Evolutionary conservation across 108 stramenopile genomes (phyloP), one percentile per base, ranked within the genome.

Genomic region (Nitzschia sp.): DNA sequence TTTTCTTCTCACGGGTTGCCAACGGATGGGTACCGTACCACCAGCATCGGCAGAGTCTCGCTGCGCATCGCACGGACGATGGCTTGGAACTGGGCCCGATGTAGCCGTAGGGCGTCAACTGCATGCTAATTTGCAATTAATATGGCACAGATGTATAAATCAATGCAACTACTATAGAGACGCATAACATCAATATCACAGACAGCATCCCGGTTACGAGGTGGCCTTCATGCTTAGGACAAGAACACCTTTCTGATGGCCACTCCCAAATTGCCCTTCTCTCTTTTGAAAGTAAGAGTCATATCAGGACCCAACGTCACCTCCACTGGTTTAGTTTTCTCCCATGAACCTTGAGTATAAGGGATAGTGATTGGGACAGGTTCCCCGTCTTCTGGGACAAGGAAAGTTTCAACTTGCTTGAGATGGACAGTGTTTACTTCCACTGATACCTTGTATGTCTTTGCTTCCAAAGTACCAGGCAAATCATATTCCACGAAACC

Each of bases 281-380:
- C 62, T 43, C 83, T 53, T 26, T 20, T 57, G 29, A 83, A 67
- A 43, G 41, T 54, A 21, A 83, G n/a, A 6, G 69, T 72, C 8
- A 55, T 41, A 9, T 37, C 42, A 26, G 51, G 42, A 29, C 22
- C 22, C 42, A 70, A 41, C 1, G 41, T 25, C 8, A 84, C 41
- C 39, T 57, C 41, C 11, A 77, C 73, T 25, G 70, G 76, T 25
- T 71, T 52, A 0, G 77, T 72, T 15, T 73, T 64, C 11, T 67
- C 42, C 83, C 83, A 84, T 46, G 60, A 46, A 11, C 80, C 83
- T 21, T 66, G 55, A 9, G 83, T 84, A 63, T 80, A 84, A 34
- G 83, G 83, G 61, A 80, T 19, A 11, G 65, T 22, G 41, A 77
- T 60, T 1, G 59, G 51, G 7, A 52, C 41, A 19, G 50, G 50